These are phyloP conservation scores for Alternaria incomplexa DNA, from an alignment of 2,329 filamentous ascomycete species.

Conservation along the genomic window DNA sequence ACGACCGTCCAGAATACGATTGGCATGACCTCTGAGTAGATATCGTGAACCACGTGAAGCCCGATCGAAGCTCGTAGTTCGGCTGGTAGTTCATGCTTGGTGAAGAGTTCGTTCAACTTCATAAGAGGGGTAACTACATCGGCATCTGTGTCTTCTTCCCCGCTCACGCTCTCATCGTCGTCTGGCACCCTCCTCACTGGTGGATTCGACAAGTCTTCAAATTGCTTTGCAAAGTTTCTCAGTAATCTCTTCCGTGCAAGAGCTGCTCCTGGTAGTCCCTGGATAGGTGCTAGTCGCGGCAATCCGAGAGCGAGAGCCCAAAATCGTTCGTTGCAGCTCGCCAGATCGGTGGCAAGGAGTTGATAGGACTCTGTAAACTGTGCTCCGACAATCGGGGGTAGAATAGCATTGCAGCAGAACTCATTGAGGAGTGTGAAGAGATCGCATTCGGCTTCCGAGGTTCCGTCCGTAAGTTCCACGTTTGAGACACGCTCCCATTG, in stretches of 20 bases:
- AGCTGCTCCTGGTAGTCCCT: constrained; percentile 47
- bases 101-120: constrained; percentile 40
- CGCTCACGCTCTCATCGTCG: constrained; percentile 44
- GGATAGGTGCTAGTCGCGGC: constrained; percentile 62
- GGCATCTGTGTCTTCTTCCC: constrained; percentile 43
- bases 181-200: constrained; percentile 32
- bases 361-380: constrained; percentile 57
- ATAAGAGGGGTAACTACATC: constrained; percentile 41
- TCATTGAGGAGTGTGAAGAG: constrained; percentile 58
- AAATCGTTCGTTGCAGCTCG: constrained; percentile 61
- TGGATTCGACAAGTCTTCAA: constrained; percentile 35
- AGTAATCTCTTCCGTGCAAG: constrained; percentile 43
- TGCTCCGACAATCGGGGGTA: constrained; percentile 58
- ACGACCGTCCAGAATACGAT: constrained; percentile 43
- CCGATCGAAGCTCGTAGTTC: constrained; percentile 38
- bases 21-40: constrained; percentile 39
- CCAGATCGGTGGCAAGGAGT: constrained; percentile 59
- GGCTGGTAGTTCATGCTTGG: constrained; percentile 33
- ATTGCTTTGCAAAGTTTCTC: constrained; percentile 34
- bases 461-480: constrained; percentile 51
- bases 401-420: constrained; percentile 61
- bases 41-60: constrained; percentile 35
- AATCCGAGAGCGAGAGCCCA: constrained; percentile 61
- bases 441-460: constrained; percentile 56
- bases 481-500: constrained; percentile 65